Evolutionary conservation across 2,329 filamentous ascomycete species (phyloP), one percentile per base, ranked within the genome.

Genomic region (Phyllosticta capitalensis): DNA sequence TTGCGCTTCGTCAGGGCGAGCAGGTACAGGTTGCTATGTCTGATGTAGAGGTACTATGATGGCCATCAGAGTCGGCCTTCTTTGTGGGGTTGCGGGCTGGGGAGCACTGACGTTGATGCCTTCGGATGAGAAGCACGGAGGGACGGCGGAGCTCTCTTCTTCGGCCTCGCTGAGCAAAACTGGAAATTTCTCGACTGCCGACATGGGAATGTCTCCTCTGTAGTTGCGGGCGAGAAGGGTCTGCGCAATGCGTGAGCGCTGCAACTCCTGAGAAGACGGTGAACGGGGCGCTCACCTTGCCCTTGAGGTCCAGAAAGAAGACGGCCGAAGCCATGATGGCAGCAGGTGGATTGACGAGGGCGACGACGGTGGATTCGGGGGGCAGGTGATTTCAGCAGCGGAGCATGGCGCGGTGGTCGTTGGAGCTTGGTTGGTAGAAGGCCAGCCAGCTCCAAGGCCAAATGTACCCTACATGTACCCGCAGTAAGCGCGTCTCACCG

Each of bases 251-350:
- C 28, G 63, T 73, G 62, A 73, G 58, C 28, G 52, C 50, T 21
- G 33, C 58, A 66, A 64, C 53, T 58, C 59, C 58, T 53, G 51
- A 65, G 64, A 56, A 62, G 58, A 54, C 60, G 55, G 52, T 54
- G 53, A 53, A 63, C 57, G 66, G 52, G 53, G 56, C 19, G 64
- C 79, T 64, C 75, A 95, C 91, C 88, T 99, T 99, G 89, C 94
- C 94, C 90, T 99, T 99, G 67, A 99, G 83, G 76, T 99, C 94
- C 70, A 99, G 87, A 75, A 99, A 99, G 83, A 99, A 99, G 70
- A 99, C 74, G 65, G 94, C 94, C 62, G 94, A 99, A 67, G 94
- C 94, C 94, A 99, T 99, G 72, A 68, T 81, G 63, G 30, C n/a
- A 51, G 24, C 17, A 17, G 9, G 50, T 17, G 3, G 17, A 30